phyloP scores from a whole-genome alignment of 352 stramenopile genomes.

The Globisporangium echinulatum region DNA sequence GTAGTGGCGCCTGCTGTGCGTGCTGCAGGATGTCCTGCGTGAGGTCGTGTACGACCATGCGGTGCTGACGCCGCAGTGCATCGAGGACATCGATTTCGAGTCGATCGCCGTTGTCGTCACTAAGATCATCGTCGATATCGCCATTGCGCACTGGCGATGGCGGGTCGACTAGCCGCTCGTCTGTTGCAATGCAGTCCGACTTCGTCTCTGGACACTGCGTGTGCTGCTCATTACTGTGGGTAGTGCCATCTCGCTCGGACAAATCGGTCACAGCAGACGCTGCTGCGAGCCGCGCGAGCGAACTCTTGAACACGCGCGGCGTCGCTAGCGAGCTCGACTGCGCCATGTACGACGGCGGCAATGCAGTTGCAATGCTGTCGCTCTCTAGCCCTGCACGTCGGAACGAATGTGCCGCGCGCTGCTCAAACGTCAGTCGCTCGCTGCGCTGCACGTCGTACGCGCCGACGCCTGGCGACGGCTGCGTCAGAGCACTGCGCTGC shows the following conservation, averaged over 20 bases:
- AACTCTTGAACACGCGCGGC: constrained; percentile 17
- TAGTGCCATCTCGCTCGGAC: neutral
- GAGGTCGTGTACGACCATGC: constrained; percentile 47
- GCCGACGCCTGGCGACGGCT: constrained; percentile 28
- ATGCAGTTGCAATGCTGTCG: neutral
- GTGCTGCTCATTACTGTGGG: neutral
- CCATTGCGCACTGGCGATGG: no score
- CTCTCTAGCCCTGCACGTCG: constrained; percentile 7
- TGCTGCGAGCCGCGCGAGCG: constrained; percentile 13
- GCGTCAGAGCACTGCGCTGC: neutral
- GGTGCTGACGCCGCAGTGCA: constrained; percentile 44
- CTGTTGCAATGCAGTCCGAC: no score
- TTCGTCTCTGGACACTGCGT: neutral
- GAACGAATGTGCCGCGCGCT: constrained; percentile 34
- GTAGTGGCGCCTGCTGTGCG: neutral
- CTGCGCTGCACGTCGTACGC: constrained; percentile 39
- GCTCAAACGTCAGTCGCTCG: constrained; percentile 40
- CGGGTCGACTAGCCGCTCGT: no score
- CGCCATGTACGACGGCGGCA: no score
- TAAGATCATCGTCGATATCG: constrained; percentile 2
- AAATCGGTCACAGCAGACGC: constrained; percentile 1
- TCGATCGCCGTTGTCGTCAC: constrained; percentile 8
- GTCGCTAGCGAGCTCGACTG: constrained; percentile 7
- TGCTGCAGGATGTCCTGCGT: constrained; percentile 38
- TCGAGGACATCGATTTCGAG: constrained; percentile 18